Evolutionary conservation across 148 eudicot genomes (phyloP).

Genomic region (Suaeda aralocaspica): DNA sequence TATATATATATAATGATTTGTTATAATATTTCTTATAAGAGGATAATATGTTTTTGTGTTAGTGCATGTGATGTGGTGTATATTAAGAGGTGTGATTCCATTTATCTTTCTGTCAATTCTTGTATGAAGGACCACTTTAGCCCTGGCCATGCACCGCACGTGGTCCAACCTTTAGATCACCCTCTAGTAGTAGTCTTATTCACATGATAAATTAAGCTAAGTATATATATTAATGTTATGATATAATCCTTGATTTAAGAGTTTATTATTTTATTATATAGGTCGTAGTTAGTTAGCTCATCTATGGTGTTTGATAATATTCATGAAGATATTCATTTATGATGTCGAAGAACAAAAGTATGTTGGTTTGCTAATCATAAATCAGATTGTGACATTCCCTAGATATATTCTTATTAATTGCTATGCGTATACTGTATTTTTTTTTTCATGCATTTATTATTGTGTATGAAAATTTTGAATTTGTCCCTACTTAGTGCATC

Average conservation of each 20-base stretch:
- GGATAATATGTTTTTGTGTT: slow-evolving; percentile 6
- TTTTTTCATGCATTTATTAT: background rate
- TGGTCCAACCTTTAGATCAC: slow-evolving; percentile 27
- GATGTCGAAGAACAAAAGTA: slow-evolving; percentile 21
- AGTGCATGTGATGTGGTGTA: slow-evolving; percentile 32
- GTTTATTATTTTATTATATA: slow-evolving; percentile 5
- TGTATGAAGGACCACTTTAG: slow-evolving; percentile 30
- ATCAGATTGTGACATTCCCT: slow-evolving; percentile 24
- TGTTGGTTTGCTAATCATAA: slow-evolving; percentile 22
- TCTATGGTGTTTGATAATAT: background rate
- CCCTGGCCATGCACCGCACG: slow-evolving; percentile 37
- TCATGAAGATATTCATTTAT: slow-evolving; percentile 15
- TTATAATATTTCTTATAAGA: background rate
- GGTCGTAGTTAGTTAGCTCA: background rate
- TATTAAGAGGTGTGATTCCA: slow-evolving; percentile 28
- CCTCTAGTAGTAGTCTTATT: slow-evolving; percentile 28
- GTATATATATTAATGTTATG: no score
- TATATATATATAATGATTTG: no score
- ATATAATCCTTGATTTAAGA: background rate
- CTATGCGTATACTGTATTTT: background rate
- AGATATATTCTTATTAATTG: background rate
- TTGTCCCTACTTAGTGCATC: background rate
- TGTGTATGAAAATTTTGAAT: background rate
- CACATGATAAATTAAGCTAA: slow-evolving; percentile 21
- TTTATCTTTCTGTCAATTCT: slow-evolving; percentile 31